Evolutionary conservation across 495 filamentous ascomycete genomes (phyloP), one percentile per base, ranked within the genome.

Genomic region (Venustampulla echinocandica): DNA sequence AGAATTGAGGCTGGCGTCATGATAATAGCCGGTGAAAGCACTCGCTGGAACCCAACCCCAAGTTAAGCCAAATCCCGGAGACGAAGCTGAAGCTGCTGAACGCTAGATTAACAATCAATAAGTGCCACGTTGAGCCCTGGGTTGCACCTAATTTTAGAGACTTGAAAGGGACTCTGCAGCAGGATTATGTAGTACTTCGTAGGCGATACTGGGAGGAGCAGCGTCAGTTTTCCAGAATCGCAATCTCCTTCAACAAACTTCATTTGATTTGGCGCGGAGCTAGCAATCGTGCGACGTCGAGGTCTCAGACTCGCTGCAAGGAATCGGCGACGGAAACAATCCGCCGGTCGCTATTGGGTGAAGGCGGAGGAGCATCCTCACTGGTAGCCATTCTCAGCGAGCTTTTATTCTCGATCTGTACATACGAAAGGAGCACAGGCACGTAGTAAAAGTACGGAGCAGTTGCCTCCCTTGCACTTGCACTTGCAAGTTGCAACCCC

Each of bases 241-340:
- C n/a, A n/a, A n/a, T n/a, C 27, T 30, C 27, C 7, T n/a, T 30
- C 27, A 30, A 7, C 27, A 30, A 30, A 30, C 27, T 40, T 21
- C 17, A 4, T 40, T 5, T 9, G 5, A 6, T 19, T 40, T 23
- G n/a, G 5, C 6, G 4, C 18, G 10, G 5, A 4, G 17, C 15
- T 19, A 22, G 37, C 11, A 23, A 23, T 40, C 20, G 37, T 40
- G 37, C 37, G 20, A 40, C 37, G 18, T 40, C 22, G 37, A 40
- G 37, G 10, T 40, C 37, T 40, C 37, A 40, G 37, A 40, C 37
- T 23, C n/a, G 27, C 37, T 40, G 37, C 37, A 40, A 4, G 17
- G 18, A 21, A 40, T 40, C 37, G 37, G 37, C 3, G 18, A 23
- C 7, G 17, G 37, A 40, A 23, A 40, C 20, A 23, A n/a, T 40